These are phyloP conservation scores for Hymenoscyphus fructigenus DNA, from an alignment of 2,329 filamentous ascomycete species.

Conservation along the genomic window DNA sequence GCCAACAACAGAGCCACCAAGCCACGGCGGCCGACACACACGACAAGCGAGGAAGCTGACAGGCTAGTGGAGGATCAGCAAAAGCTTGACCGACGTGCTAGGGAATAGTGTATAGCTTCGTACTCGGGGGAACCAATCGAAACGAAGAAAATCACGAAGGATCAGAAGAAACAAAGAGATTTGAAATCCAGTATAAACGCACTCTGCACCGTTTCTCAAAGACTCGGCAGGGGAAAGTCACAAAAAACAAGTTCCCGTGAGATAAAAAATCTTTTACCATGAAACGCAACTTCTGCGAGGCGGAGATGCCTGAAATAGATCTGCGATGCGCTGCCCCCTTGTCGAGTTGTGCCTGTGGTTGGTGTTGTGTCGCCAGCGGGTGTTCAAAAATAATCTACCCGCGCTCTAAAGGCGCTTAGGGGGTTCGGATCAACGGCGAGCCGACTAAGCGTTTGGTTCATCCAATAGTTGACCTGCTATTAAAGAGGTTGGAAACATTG, in stretches of 20 bases:
- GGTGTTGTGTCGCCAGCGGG: background rate
- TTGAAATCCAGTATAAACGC: background rate
- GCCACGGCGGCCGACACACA: conserved; percentile 5
- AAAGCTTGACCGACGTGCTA: background rate
- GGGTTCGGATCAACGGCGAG: background rate
- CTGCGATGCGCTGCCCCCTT: background rate
- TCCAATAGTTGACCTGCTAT: background rate
- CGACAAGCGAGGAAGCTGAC: background rate
- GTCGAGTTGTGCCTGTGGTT: background rate
- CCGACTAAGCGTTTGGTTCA: background rate
- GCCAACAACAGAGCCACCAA: conserved; percentile 6
- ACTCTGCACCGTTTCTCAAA: background rate
- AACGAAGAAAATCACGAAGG: background rate
- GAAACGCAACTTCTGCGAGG: background rate
- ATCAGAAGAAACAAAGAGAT: background rate
- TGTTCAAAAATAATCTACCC: background rate
- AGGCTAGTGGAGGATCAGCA: background rate
- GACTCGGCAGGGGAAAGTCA: background rate
- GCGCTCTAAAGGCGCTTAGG: conserved; percentile 1
- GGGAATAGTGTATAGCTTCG: background rate
- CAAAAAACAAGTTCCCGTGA: background rate
- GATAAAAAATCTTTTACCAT: background rate
- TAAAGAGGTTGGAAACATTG: too few relatives aligned
- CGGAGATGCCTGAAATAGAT: background rate
- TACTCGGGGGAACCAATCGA: background rate